phyloP scores from a whole-genome alignment of 2,329 filamentous ascomycete genomes.

The Colletotrichum tabaci region DNA sequence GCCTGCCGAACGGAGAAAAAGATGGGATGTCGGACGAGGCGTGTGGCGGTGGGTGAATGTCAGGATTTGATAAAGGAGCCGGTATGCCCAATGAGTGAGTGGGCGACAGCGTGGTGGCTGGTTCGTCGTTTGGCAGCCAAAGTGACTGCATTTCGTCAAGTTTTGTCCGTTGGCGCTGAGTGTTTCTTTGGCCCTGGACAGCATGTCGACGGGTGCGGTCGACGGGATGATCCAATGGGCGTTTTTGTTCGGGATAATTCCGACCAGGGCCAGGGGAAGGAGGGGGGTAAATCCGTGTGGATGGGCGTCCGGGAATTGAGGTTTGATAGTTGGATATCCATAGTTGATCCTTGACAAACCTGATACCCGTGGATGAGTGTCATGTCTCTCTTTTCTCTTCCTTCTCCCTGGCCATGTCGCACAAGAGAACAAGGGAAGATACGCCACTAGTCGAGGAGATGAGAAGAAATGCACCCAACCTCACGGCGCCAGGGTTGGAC shows the following conservation, averaged over 20 bases:
- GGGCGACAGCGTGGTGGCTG: slow-evolving; percentile 1
- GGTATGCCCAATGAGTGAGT: not conserved
- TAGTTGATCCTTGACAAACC: too few relatives aligned
- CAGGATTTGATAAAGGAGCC: not conserved
- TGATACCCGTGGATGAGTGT: not conserved
- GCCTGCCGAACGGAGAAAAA: not conserved
- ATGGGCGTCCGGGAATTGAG: too few relatives aligned
- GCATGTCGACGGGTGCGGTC: slow-evolving; percentile 34
- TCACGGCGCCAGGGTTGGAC: not conserved
- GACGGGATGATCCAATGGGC: not conserved
- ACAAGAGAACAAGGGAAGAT: too few relatives aligned
- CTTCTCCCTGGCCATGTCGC: too few relatives aligned
- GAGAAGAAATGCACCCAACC: not conserved
- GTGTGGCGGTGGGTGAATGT: not conserved
- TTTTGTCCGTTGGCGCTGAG: not conserved
- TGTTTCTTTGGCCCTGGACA: slow-evolving; percentile 7
- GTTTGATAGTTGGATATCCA: too few relatives aligned
- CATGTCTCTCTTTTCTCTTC: not conserved
- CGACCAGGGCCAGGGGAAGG: not conserved
- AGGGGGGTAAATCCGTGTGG: too few relatives aligned
- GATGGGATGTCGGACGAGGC: not conserved
- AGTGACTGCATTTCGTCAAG: slow-evolving; percentile 3
- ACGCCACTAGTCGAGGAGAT: not conserved
- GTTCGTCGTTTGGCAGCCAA: not conserved
- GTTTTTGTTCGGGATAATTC: not conserved